A percentile compares a stretch with the other conserved stretches of the same genome.
phyloP scores from a whole-genome alignment of 306 rosid genomes.

The Vigna mungo region DNA sequence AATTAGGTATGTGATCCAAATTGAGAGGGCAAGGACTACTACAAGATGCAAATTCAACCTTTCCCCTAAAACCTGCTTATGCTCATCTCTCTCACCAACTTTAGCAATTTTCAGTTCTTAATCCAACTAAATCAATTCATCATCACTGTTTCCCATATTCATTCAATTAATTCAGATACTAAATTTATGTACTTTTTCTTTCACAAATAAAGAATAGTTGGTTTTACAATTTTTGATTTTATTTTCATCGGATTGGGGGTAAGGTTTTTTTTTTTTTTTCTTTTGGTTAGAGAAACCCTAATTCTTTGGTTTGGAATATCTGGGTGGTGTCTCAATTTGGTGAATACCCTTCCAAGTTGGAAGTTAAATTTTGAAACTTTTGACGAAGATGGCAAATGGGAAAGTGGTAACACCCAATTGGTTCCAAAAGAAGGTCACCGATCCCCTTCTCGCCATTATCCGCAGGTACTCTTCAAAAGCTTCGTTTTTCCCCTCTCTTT shows the following conservation, averaged over 20 bases:
- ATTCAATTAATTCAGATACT: neutral
- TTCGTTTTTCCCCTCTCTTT: neutral
- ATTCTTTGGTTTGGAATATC: constrained; percentile 33
- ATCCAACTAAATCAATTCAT: neutral
- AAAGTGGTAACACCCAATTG: constrained; percentile 52
- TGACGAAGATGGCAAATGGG: constrained; percentile 45
- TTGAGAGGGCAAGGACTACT: neutral
- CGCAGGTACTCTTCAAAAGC: constrained; percentile 58
- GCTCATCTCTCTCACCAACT: neutral
- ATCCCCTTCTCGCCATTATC: constrained; percentile 74
- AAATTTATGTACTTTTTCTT: neutral
- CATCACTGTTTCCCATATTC: neutral
- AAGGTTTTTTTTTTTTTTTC: constrained; percentile 32
- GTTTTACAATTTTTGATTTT: constrained; percentile 1
- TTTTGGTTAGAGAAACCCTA: constrained; percentile 30
- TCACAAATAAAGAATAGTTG: neutral
- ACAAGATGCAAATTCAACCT: neutral
- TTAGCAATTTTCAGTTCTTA: neutral
- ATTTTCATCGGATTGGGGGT: neutral
- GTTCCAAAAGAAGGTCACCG: constrained; percentile 69
- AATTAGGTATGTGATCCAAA: neutral
- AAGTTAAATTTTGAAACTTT: constrained; percentile 30
- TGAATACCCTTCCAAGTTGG: constrained; percentile 13
- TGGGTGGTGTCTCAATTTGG: constrained; percentile 17
- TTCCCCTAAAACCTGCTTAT: neutral